Evolutionary conservation across 2,329 filamentous ascomycete genomes (phyloP), one percentile per base, ranked within the genome.

Genomic region (Incumbomyces delicatus): DNA sequence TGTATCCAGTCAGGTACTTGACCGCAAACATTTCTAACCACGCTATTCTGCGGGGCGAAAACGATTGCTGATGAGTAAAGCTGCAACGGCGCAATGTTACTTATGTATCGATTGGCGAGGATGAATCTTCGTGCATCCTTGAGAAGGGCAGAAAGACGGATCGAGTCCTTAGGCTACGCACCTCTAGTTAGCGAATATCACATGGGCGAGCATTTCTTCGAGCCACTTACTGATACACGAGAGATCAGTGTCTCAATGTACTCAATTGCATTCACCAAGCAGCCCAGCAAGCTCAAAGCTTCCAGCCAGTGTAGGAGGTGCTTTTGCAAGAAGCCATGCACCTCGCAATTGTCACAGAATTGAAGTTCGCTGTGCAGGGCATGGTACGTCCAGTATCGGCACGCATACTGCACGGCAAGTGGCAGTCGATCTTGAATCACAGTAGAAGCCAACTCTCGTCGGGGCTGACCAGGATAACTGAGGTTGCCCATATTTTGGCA

Each of bases 81-180:
- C 50, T 67, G 63, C 20, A 68, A 60, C 11, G 65, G 65, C 6
- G 58, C 57, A 31, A 43, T 41, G 30, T 62, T 52, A 30, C 59
- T 51, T 31, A 65, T 56, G 11, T 57, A 51, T n/a, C 48, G 18
- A 47, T 60, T 58, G 34, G 53, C 53, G 1, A 62, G 52, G 33
- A 63, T 41, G 50, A 66, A 64, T 35, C 58, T 51, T 34, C 41
- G 56, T 18, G 59, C 58, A 53, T 67, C 62, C 27, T 58, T 17
- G 6, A 64, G 48, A 44, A 64, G 62, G 3, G 46, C 41, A 2
- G 40, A 48, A 10, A 60, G 22, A 31, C 45, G 14, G 30, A 37
- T 13, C 49, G 37, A 31, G 8, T 47, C 14, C 16, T 56, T n/a
- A 34, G n/a, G 17, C 39, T 41, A 41, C 20, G 14, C 22, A 27